Conservation (phyloP, 176 grass and related monocot genomes). For the Paspalum notatum region DNA sequence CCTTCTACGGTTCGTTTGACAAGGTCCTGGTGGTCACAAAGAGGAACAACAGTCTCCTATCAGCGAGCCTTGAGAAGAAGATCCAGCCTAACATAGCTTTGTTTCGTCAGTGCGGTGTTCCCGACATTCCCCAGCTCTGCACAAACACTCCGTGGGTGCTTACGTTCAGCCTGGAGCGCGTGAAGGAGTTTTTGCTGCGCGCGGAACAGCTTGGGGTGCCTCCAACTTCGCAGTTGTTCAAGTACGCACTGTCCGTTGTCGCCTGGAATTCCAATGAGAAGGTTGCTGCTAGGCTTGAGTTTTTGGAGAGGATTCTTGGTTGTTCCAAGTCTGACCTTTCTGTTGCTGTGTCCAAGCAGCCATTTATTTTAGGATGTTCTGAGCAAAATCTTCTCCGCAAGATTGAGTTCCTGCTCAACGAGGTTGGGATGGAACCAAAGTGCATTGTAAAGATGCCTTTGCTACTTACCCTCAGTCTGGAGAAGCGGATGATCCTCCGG, state of each 20-base stretch:
- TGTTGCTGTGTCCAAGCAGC: neutral
- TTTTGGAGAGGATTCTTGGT: neutral
- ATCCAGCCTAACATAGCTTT: constrained; percentile 44
- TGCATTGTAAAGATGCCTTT: neutral
- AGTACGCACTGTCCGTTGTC: neutral
- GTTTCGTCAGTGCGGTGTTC: constrained; percentile 40
- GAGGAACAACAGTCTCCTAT: neutral
- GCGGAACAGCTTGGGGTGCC: constrained; percentile 39
- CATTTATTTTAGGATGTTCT: neutral
- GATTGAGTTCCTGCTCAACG: neutral
- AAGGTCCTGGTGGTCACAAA: constrained; percentile 9
- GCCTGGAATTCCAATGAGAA: neutral
- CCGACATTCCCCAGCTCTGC: constrained; percentile 27
- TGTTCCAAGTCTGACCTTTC: neutral
- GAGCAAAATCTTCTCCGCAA: neutral
- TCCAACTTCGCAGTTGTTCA: constrained; percentile 16
- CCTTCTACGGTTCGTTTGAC: constrained; percentile 14
- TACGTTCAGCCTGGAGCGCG: neutral
- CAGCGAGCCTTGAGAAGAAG: neutral
- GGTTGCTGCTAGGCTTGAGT: neutral
- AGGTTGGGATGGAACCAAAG: neutral
- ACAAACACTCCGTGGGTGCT: neutral
- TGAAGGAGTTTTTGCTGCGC: neutral
- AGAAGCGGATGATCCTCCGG: neutral
- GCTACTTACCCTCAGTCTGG: neutral